Conservation (phyloP, 495 filamentous ascomycete genomes). For the Lasiosphaeris hirsuta region DNA sequence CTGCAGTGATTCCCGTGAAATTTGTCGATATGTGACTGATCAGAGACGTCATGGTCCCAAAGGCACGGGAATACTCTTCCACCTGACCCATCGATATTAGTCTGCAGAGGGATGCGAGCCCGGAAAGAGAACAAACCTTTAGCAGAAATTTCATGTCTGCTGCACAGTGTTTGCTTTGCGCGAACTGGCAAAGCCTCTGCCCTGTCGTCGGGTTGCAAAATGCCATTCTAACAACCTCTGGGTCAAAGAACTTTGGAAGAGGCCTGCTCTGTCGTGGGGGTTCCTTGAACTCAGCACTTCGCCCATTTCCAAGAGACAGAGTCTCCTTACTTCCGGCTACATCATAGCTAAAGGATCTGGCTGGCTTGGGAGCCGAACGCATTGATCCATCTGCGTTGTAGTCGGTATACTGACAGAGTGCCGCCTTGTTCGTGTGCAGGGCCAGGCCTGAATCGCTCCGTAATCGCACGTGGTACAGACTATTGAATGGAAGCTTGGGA, state of each 20-base stretch:
- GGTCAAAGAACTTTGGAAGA: constrained; percentile 42
- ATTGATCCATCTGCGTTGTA: constrained; percentile 29
- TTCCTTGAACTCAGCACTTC: constrained; percentile 2
- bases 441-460: constrained; percentile 41
- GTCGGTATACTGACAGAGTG: constrained; percentile 34
- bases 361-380: constrained; percentile 1
- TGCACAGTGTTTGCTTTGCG: constrained; percentile 37
- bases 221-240: constrained; percentile 44
- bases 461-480: constrained; percentile 23
- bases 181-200: constrained; percentile 42
- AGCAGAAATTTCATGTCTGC: constrained; percentile 49
- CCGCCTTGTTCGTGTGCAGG: constrained; percentile 32
- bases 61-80: constrained; percentile 31
- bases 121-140: constrained; percentile 32
- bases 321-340: constrained; percentile 20
- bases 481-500: constrained; percentile 11
- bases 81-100: constrained; percentile 17
- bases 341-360: constrained; percentile 13
- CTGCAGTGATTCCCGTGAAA: constrained; percentile 41
- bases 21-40: constrained; percentile 45
- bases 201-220: constrained; percentile 44
- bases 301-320: neutral
- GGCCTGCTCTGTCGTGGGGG: neutral
- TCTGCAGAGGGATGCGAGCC: neutral
- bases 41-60: constrained; percentile 37